A percentile compares a stretch with the other conserved stretches of the same genome.
Conservation (phyloP, 1,139 yeast species). For the Diutina catenulata region DNA sequence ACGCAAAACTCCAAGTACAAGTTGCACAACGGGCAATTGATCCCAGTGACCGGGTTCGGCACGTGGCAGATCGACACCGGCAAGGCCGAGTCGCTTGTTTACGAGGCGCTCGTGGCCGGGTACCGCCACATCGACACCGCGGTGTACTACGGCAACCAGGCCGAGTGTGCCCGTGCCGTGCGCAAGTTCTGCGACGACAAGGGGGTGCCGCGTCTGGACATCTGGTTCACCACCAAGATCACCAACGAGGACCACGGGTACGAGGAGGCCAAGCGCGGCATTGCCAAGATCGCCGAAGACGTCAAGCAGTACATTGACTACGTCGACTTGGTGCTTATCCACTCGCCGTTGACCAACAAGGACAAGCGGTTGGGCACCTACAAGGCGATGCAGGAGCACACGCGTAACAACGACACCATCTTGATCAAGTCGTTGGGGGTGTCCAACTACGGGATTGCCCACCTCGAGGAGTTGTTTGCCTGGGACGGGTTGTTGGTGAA, state of each 20-base stretch:
- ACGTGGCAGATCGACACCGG: slow-evolving; percentile 34
- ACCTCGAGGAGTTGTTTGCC: slow-evolving; percentile 2
- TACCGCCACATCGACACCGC: slow-evolving; percentile 67
- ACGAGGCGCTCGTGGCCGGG: slow-evolving; percentile 46
- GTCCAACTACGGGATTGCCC: slow-evolving; percentile 1
- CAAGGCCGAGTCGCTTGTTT: slow-evolving; percentile 29
- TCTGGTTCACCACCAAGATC: slow-evolving; percentile 40
- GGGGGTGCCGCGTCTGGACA: slow-evolving; percentile 8
- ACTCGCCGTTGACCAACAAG: slow-evolving; percentile 49
- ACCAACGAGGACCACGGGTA: slow-evolving; percentile 52
- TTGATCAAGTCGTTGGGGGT: slow-evolving; percentile 2
- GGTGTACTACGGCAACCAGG: slow-evolving; percentile 43
- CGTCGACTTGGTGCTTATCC: slow-evolving; percentile 45
- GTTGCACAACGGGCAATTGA: slow-evolving; percentile 25
- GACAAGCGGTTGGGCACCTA: slow-evolving; percentile 41
- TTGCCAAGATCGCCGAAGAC: slow-evolving; percentile 22
- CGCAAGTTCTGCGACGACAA: slow-evolving; percentile 31
- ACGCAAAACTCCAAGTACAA: slow-evolving; percentile 10
- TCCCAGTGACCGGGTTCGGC: slow-evolving; percentile 53
- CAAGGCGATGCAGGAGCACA: slow-evolving; percentile 46
- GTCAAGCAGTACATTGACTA: slow-evolving; percentile 27
- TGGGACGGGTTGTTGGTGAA: slow-evolving; percentile 29
- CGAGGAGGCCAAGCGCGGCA: slow-evolving; percentile 41
- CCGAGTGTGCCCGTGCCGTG: slow-evolving; percentile 33
- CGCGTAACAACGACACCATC: slow-evolving; percentile 34